Percentiles rank a stretch among this genome's conserved stretches.
These are phyloP conservation scores for Plasmopara halstedii DNA, from an alignment of 352 stramenopile genomes.

Conservation along the genomic window DNA sequence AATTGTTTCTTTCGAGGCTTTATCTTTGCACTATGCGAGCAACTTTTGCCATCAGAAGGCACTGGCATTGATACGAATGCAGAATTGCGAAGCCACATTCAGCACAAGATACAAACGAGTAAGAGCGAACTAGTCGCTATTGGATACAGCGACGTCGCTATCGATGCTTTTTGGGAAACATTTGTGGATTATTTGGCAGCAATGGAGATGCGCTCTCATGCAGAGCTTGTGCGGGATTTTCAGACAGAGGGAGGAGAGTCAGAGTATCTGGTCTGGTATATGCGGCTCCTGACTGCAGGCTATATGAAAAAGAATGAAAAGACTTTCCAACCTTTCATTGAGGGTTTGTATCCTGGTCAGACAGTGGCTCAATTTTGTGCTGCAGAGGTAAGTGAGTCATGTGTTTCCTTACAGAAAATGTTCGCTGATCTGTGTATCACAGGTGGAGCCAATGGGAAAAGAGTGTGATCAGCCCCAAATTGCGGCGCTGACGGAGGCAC, in stretches of 20 bases:
- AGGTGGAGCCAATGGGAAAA: slow-evolving; percentile 91
- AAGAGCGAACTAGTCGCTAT: slow-evolving; percentile 68
- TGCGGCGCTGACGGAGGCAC: slow-evolving; percentile 86
- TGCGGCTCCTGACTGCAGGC: slow-evolving; percentile 70
- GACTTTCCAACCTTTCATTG: slow-evolving; percentile 87
- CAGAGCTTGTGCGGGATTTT: slow-evolving; percentile 69
- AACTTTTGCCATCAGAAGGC: slow-evolving; percentile 36
- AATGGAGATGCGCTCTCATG: slow-evolving; percentile 68
- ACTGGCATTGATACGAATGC: slow-evolving; percentile 12
- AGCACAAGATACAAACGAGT: slow-evolving; percentile 55
- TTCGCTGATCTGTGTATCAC: neutral
- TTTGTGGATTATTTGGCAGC: slow-evolving; percentile 84
- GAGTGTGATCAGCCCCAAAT: slow-evolving; percentile 92
- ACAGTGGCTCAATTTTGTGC: slow-evolving; percentile 82
- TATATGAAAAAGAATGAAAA: slow-evolving; percentile 85
- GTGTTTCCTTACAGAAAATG: neutral
- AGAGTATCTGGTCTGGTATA: slow-evolving; percentile 89
- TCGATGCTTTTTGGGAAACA: slow-evolving; percentile 92
- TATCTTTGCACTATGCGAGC: slow-evolving; percentile 84
- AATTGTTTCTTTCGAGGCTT: slow-evolving; percentile 91
- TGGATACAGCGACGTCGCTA: slow-evolving; percentile 88
- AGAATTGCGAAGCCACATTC: slow-evolving; percentile 31
- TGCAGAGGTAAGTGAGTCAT: slow-evolving; percentile 39
- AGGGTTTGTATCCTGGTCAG: slow-evolving; percentile 68
- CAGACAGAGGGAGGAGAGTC: slow-evolving; percentile 80